Conservation (phyloP, 176 grass and related monocot species). For the Microstegium vimineum region DNA sequence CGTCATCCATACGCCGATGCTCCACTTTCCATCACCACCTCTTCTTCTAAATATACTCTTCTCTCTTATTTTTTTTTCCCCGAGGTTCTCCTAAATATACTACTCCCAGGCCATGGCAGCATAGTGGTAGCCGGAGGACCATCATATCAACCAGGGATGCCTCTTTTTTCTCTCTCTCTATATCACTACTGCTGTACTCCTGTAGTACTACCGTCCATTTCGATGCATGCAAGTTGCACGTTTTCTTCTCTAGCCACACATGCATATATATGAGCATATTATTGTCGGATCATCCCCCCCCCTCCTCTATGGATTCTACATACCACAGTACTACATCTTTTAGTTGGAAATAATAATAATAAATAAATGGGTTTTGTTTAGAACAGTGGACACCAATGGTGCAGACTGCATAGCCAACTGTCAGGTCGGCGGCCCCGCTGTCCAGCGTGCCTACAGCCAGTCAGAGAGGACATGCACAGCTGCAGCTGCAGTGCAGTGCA, state of each 20-base stretch:
- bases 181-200: too few species aligned
- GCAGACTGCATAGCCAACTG: slow-evolving; percentile 9
- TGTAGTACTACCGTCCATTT: neutral
- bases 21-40: neutral
- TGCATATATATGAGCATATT: neutral
- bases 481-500: too few species aligned
- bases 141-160: neutral
- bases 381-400: neutral
- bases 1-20: neutral
- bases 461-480: neutral
- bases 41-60: too few species aligned
- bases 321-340: neutral
- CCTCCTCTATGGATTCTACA: neutral
- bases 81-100: neutral
- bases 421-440: slow-evolving; percentile 7
- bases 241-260: neutral
- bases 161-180: neutral
- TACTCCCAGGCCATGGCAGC: neutral
- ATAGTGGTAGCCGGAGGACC: neutral
- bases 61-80: too few species aligned
- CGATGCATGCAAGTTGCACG: neutral
- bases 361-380: neutral
- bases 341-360: too few species aligned
- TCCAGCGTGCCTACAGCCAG: slow-evolving; percentile 21
- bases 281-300: neutral